These are phyloP conservation scores for Vanrija sp. DNA, from an alignment of 1,284 basidiomycete genomes.

Conservation along the genomic window DNA sequence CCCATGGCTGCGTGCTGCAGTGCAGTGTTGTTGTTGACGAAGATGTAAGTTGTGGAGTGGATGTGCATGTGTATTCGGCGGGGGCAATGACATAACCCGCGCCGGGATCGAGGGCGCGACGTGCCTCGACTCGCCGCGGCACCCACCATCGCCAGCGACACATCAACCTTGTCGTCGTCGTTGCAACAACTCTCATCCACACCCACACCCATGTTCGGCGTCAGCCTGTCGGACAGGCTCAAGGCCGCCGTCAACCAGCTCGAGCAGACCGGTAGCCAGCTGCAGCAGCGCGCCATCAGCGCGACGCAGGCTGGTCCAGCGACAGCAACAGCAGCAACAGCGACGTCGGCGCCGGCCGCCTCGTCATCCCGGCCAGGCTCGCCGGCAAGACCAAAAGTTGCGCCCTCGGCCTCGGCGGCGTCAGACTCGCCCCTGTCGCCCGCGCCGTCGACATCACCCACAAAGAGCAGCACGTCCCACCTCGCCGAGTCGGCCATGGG, in stretches of 20 bases:
- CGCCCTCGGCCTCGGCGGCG: neutral
- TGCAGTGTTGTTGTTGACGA: neutral
- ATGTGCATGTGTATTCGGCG: neutral
- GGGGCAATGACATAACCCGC: neutral
- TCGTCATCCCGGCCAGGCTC: neutral
- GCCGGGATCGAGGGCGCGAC: neutral
- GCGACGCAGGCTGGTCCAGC: constrained; percentile 5
- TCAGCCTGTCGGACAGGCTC: constrained; percentile 36
- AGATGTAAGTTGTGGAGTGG: neutral
- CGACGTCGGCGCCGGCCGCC: neutral
- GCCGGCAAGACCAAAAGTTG: neutral
- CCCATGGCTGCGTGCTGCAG: constrained; percentile 28
- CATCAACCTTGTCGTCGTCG: neutral
- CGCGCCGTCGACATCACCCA: neutral
- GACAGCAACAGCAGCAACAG: neutral
- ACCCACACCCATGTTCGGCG: constrained; percentile 28
- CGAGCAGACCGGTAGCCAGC: constrained; percentile 10
- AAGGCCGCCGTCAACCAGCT: constrained; percentile 31
- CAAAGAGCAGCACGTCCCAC: constrained; percentile 7
- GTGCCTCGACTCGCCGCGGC: neutral
- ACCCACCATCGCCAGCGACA: too few species aligned
- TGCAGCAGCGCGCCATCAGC: constrained; percentile 33
- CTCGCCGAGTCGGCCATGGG: constrained; percentile 39
- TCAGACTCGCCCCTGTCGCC: neutral
- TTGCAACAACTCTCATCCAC: neutral